Evolutionary conservation across 73 alveolate genomes (phyloP).

Genomic region (Paraurostyla sp.): DNA sequence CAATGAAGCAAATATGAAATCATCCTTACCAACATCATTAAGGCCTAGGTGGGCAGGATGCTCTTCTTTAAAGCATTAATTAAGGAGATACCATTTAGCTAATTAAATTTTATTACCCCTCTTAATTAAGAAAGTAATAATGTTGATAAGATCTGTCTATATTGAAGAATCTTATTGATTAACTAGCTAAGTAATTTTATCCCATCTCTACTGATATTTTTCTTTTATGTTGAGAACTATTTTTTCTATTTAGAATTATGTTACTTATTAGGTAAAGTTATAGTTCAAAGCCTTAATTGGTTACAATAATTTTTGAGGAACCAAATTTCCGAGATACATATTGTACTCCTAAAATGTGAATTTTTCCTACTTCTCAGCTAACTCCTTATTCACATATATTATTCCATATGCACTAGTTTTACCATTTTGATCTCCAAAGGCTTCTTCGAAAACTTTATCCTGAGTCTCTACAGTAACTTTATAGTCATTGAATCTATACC

Average conservation of each 20-base stretch:
- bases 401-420: constrained; percentile 71
- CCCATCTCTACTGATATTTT: not conserved
- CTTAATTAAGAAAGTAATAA: constrained; percentile 19
- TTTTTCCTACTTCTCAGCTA: not conserved
- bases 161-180: not conserved
- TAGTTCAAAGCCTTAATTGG: constrained; percentile 51
- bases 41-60: constrained; percentile 60
- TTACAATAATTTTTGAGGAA: not conserved
- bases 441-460: constrained; percentile 77
- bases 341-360: not conserved
- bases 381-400: constrained; percentile 33
- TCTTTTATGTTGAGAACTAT: constrained; percentile 37
- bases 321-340: not conserved
- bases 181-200: not conserved
- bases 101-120: not conserved
- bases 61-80: constrained; percentile 54
- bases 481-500: constrained; percentile 87
- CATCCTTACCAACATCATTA: constrained; percentile 22
- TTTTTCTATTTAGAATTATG: not conserved
- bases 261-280: constrained; percentile 33
- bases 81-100: constrained; percentile 24
- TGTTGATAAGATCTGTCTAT: constrained; percentile 46
- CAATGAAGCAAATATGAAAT: not conserved
- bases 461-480: constrained; percentile 76
- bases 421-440: constrained; percentile 51